Conservation (phyloP, 2,329 filamentous ascomycete species). For the Penicillium sp. region DNA sequence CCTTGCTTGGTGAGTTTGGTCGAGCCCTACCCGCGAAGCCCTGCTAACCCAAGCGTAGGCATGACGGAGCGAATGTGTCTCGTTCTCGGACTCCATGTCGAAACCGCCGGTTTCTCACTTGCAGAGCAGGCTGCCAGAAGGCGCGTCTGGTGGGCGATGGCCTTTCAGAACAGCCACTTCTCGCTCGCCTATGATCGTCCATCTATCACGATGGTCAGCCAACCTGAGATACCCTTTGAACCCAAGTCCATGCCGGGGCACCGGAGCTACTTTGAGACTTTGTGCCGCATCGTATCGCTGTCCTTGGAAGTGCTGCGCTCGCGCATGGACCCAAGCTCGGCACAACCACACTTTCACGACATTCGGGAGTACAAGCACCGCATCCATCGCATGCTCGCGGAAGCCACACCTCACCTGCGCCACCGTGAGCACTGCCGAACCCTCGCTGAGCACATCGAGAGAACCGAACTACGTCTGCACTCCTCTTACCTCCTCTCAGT, state of each 20-base stretch:
- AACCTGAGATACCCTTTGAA: conserved; percentile 47
- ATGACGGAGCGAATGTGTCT: conserved; percentile 49
- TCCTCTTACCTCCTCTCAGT: conserved; percentile 58
- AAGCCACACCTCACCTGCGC: conserved; percentile 54
- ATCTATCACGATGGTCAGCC: conserved; percentile 50
- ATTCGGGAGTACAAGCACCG: conserved; percentile 54
- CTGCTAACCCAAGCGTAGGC: conserved; percentile 34
- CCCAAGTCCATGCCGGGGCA: conserved; percentile 49
- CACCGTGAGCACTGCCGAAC: conserved; percentile 40
- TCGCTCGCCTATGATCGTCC: conserved; percentile 58
- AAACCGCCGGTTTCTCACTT: conserved; percentile 42
- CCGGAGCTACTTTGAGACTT: conserved; percentile 52
- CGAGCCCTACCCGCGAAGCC: conserved; percentile 11
- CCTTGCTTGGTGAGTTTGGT: conserved; percentile 47
- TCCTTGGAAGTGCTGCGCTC: conserved; percentile 54
- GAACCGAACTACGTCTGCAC: conserved; percentile 57
- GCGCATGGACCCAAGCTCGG: conserved; percentile 46
- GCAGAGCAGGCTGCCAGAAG: background rate
- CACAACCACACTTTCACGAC: conserved; percentile 47
- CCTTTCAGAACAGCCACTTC: conserved; percentile 59
- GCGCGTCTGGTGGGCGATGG: conserved; percentile 48
- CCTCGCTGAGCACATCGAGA: conserved; percentile 51
- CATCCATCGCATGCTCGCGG: conserved; percentile 52
- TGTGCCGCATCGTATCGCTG: conserved; percentile 51
- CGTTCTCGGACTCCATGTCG: conserved; percentile 54